A percentile compares a stretch with the other conserved stretches of the same genome.
Conservation (phyloP, 495 filamentous ascomycete species). For the Acidiella bohemica region DNA sequence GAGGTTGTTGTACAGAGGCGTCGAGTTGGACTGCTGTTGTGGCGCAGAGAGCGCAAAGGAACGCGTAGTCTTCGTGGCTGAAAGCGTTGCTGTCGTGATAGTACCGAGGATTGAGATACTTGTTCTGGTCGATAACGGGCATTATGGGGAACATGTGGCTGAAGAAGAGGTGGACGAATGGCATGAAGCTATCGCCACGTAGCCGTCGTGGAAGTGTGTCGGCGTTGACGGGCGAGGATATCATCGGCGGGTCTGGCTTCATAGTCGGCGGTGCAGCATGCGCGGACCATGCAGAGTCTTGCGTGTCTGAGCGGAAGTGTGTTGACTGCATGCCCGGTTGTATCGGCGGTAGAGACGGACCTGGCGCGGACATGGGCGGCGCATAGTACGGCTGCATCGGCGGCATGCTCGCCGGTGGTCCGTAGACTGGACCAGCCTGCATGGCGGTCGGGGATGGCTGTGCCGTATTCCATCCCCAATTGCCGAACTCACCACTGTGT, state of each 20-base stretch:
- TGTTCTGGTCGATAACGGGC: constrained; percentile 20
- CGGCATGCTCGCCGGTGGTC: constrained; percentile 2
- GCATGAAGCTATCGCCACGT: constrained; percentile 16
- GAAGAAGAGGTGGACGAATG: constrained; percentile 20
- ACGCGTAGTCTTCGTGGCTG: constrained; percentile 15
- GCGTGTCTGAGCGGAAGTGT: constrained; percentile 1
- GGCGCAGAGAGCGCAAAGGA: constrained; percentile 19
- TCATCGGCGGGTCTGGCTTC: background rate
- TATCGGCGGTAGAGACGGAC: too few species aligned
- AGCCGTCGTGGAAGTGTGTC: constrained; percentile 2
- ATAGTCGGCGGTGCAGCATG: background rate
- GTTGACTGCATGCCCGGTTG: background rate
- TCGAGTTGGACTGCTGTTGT: constrained; percentile 20
- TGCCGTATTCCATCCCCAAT: constrained; percentile 14
- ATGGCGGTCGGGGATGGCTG: background rate
- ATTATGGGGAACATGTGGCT: constrained; percentile 23
- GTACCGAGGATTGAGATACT: constrained; percentile 16
- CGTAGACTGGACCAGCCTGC: background rate
- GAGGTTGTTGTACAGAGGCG: constrained; percentile 10
- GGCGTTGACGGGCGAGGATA: background rate
- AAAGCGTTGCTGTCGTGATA: constrained; percentile 7
- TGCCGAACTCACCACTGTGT: constrained; percentile 12
- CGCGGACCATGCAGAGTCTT: background rate
- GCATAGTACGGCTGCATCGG: constrained; percentile 5
- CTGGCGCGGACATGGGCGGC: background rate